A percentile compares a stretch with the other conserved stretches of the same genome.
Conservation (phyloP, 2,329 filamentous ascomycete species). For the Cercospora citrullina region DNA sequence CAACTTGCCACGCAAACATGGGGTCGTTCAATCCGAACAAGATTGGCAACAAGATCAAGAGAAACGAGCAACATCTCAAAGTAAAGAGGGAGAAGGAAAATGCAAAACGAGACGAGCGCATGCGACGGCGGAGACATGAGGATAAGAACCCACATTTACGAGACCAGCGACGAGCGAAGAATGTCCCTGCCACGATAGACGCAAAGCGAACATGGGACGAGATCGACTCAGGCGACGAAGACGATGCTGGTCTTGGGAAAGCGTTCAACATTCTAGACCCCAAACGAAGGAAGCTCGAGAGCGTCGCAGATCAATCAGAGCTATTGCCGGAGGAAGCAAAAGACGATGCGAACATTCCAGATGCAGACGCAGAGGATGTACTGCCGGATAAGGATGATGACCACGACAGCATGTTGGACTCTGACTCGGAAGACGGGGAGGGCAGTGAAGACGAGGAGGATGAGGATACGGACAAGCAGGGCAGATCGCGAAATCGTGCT, state of each 20-base stretch:
- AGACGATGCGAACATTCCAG: slow-evolving; percentile 19
- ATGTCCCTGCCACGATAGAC: slow-evolving; percentile 79
- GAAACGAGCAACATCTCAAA: slow-evolving; percentile 75
- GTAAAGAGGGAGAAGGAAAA: slow-evolving; percentile 76
- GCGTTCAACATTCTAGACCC: slow-evolving; percentile 49
- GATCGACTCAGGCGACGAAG: slow-evolving; percentile 46
- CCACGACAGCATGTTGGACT: slow-evolving; percentile 76
- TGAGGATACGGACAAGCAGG: slow-evolving; percentile 38
- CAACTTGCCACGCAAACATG: slow-evolving; percentile 25
- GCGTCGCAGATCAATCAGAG: slow-evolving; percentile 23
- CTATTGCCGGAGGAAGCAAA: slow-evolving; percentile 13
- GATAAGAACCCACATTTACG: slow-evolving; percentile 75
- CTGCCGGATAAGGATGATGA: slow-evolving; percentile 49
- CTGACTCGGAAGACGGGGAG: slow-evolving; percentile 37
- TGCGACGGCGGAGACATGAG: slow-evolving; percentile 80
- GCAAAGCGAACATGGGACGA: slow-evolving; percentile 85
- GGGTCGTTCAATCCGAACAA: slow-evolving; percentile 35
- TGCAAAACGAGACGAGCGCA: slow-evolving; percentile 72
- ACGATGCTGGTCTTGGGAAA: slow-evolving; percentile 41
- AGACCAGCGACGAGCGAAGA: slow-evolving; percentile 70
- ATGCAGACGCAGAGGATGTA: slow-evolving; percentile 37
- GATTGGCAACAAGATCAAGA: slow-evolving; percentile 63
- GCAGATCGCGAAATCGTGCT: slow-evolving; percentile 31
- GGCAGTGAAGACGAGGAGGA: slow-evolving; percentile 51
- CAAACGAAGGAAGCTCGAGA: slow-evolving; percentile 47